Base-by-base conservation (phyloP, 805 yeast genomes). In the Kazachstania bromeliacearum region DNA sequence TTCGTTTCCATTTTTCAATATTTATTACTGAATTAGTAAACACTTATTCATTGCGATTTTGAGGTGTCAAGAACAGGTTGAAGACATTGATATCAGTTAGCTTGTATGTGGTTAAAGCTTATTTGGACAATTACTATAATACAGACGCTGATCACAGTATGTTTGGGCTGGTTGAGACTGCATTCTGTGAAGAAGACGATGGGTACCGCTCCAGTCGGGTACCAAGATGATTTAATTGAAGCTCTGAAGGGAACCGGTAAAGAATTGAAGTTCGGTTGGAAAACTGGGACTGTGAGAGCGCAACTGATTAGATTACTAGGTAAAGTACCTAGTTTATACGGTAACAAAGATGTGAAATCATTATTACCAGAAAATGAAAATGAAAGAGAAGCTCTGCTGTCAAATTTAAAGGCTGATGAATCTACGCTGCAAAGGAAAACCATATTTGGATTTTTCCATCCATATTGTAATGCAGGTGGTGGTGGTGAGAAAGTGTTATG, bases 401-500 rank as follows among this genome's bases (percentile, higher is more conserved):
- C 34, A 20, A 37, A 31, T 13, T 23, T 44, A 31, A 22, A 22
- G 25, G 25, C 25, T 22, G 10, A 8, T 22, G 25, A 22, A 12
- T 8, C 10, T 22, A 22, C 8, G 8, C 25, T 8, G 25, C 25
- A 42, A 31, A 7, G 41, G 8, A 48, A 47, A 18, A 46, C 67
- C 7, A 57, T 85, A 8, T 79, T 66, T 54, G 99, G 97, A 5
- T 88, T 82, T 51, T 87, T 92, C 64, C 99, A 92, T 60, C 98
- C 98, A 0, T 83, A 79, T 49, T 87, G 96, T 44, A 84, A 83
- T 55, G 94, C 95, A 27, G 95, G 94, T 31, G 99, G 99, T 14
- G 99, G 99, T 21, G 99, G 99, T 17, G 99, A 92, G 55, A 74
- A 89, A 38, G 98, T 92, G 0, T 64, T 92, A 28, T 92, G 98